These are phyloP conservation scores for Ormosia emarginata DNA, from an alignment of 306 rosid species.

Conservation along the genomic window DNA sequence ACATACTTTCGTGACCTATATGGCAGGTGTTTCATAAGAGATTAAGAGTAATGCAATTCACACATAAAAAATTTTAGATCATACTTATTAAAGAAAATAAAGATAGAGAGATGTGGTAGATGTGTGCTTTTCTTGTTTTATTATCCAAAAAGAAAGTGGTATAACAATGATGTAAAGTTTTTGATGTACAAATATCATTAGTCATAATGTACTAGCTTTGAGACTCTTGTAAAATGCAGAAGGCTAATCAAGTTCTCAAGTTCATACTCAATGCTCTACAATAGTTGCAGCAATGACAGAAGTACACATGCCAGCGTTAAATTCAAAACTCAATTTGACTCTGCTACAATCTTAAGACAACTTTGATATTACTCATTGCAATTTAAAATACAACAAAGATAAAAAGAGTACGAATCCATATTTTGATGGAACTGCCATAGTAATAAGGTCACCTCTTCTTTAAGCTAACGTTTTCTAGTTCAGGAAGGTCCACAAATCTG, in stretches of 20 bases:
- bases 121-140: too few relatives aligned
- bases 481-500: background rate
- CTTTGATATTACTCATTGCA: background rate
- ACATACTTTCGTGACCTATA: background rate
- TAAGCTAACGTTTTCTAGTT: background rate
- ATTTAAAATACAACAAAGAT: background rate
- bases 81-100: too few relatives aligned
- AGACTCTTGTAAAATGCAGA: background rate
- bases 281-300: background rate
- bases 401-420: background rate
- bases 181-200: too few relatives aligned
- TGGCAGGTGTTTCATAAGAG: background rate
- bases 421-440: background rate
- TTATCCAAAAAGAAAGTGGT: too few relatives aligned
- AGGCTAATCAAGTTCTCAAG: background rate
- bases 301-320: background rate
- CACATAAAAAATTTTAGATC: too few relatives aligned
- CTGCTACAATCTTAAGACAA: background rate
- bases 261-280: background rate
- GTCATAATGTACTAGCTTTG: background rate
- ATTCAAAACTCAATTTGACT: background rate
- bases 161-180: too few relatives aligned
- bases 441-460: background rate
- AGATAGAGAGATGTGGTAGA: too few relatives aligned
- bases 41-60: too few relatives aligned